Conservation (phyloP, 352 stramenopile genomes). For the Globisporangium megalacanthum region DNA sequence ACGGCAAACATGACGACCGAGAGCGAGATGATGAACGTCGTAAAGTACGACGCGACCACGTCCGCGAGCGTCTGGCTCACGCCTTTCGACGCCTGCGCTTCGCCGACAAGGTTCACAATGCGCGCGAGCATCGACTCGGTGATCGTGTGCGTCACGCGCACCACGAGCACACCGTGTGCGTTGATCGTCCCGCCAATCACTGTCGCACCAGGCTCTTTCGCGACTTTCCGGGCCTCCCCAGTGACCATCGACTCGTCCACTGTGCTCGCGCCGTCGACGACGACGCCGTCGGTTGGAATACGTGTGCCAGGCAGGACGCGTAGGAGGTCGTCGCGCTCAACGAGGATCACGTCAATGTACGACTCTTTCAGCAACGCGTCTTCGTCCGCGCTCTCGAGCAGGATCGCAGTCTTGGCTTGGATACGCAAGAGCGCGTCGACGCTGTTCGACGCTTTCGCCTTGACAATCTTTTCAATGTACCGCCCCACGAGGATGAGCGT, state of each 20-base stretch:
- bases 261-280: constrained; percentile 54
- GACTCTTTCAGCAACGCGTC: constrained; percentile 36
- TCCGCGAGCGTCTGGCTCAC: constrained; percentile 63
- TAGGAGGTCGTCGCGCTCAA: constrained; percentile 61
- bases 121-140: constrained; percentile 73
- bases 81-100: constrained; percentile 62
- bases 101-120: constrained; percentile 67
- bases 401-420: constrained; percentile 83
- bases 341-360: constrained; percentile 74
- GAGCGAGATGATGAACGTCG: constrained; percentile 65
- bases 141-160: constrained; percentile 69
- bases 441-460: constrained; percentile 61
- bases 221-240: constrained; percentile 60
- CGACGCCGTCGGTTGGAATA: constrained; percentile 67
- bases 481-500: constrained; percentile 68
- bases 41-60: constrained; percentile 63
- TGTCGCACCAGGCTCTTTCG: constrained; percentile 45
- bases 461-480: constrained; percentile 73
- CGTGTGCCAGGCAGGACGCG: constrained; percentile 64
- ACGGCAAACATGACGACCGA: constrained; percentile 54
- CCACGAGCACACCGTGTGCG: constrained; percentile 51
- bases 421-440: constrained; percentile 61
- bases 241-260: constrained; percentile 82
- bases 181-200: constrained; percentile 77
- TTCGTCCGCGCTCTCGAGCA: constrained; percentile 50